Evolutionary conservation across 495 filamentous ascomycete species (phyloP), one percentile per base, ranked within the genome.

Genomic region (Lineolata rhizophorae): DNA sequence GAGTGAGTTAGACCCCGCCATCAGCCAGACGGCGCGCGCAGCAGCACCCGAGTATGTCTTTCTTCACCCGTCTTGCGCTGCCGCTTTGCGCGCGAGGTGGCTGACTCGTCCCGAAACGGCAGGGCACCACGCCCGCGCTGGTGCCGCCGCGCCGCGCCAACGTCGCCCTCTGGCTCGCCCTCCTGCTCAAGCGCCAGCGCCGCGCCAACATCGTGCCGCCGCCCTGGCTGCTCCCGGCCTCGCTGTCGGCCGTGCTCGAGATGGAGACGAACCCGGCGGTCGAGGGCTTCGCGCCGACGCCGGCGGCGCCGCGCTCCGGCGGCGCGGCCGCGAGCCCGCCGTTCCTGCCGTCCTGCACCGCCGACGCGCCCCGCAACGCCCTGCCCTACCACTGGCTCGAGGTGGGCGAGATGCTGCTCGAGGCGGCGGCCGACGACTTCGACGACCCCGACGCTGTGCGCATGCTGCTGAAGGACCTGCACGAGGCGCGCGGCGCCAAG

Each of bases 381-480:
- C 60, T 97, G 8, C 87, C 87, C 1, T 95, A 84, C 44, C 84
- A 93, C 53, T 97, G 83, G 82, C 62, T 91, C 0, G 84, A 93
- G 50, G 57, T 93, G 0, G 72, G 74, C 0, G 80, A 87, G 48
- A 66, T 85, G 48, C 58, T 97, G 22, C 64, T 95, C 2, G 75
- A 81, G 18, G 73, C 70, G 15, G 84, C 83, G 16, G 64, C 65
- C 5, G 85, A 97, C 51, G 85, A 95, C 47, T 63, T 95, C 26
- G 63, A 73, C 1, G 71, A 75, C 2, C 61, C 76, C 5, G 76
- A 81, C 38, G 62, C 67, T 41, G 72, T 90, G 15, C 58, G 83
- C 8, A 63, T 72, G 31, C 38, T 92, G 39, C 41, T 97, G 46
- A 59, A 85, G 35, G 82, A 90, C 46, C 49, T 97, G 36, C 58